Base-by-base conservation (phyloP, 768 basidiomycete genomes). In the Collybia sordida region DNA sequence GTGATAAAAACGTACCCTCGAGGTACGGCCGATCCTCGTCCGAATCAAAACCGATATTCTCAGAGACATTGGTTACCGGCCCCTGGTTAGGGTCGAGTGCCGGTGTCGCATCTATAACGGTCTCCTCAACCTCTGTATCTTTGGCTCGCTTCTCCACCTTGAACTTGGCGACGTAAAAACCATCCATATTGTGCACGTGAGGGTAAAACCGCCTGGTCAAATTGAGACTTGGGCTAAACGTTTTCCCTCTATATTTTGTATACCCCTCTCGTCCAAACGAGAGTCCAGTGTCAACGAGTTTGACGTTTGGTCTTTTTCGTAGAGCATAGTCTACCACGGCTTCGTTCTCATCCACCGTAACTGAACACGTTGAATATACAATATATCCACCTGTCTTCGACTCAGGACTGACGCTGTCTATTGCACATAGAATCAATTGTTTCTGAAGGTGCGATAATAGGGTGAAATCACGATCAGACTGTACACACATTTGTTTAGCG, bases 161-260 rank as follows among this genome's bases (percentile, higher is more conserved):
- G 80, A 99, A 92, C 69, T 98, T 98, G 51, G 96, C 96, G 48
- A 98, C 95, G 67, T 81, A 99, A 79, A 99, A 99, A 4, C 97
- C 97, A 66, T 99, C 97, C 95, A 98, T 97, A 70, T 99, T 99
- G 72, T 98, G 95, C 59, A 97, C 94, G 68, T 98, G 95, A 14
- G 95, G 91, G 65, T 94, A 96, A 68, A 93, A 96, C 53, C 97
- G 75, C 58, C 93, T 75, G 17, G 97, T 97, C 56, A 96, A 69
- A 54, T 73, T 78, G 60, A 99, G 65, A 55, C 81, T 88, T 27
- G 88, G 77, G 64, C 85, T 78, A 72, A 98, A 98, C 24, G 70
- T 80, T 78, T 95, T 98, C 18, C 96, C 97, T 45, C 93, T 85
- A 74, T 86, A 98, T 52, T 79, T 82, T 25, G 86, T 90, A 71